Base-by-base conservation (phyloP, 495 filamentous ascomycete genomes). In the Corynascus novoguineensis region DNA sequence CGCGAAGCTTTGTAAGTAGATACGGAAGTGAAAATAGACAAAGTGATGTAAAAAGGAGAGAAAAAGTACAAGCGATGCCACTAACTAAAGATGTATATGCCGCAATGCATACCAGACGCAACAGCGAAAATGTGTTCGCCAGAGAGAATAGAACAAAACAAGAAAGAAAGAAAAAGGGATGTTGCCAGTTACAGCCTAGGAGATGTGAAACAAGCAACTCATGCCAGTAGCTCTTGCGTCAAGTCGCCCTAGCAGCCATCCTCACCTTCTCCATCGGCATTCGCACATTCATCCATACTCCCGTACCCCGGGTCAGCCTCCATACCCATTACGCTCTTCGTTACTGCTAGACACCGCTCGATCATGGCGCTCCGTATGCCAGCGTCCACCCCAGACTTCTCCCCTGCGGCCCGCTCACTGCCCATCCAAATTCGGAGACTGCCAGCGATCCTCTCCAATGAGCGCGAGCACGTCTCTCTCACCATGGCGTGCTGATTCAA, bases 361-460 rank as follows among this genome's bases (percentile, higher is more conserved):
- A 83, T 74, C 64, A 83, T 68, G 35, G 59, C 64, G 37, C 72
- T 71, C 25, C 80, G 73, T 31, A 79, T 62, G 24, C 68, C 68
- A n/a, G 60, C 72, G 21, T 71, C 69, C 14, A 38, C 32, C 3
- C 42, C 53, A 69, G 35, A 66, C 71, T 41, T 73, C 72, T 5
- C 73, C 72, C 14, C 73, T 65, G 8, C 61, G 50, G 50, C 74
- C 64, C 27, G 25, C 7, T 50, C 55, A 27, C 52, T 51, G 0
- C 80, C 79, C 42, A 81, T 72, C 82, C 82, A 84, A 25, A 79
- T 76, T 21, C 82, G 67, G 42, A 85, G 60, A 19, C 62, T 73
- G 2, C 75, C 81, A 0, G 81, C 80, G 5, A 82, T 64, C 25
- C 69, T 69, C 65, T 85, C 82, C 7, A 84, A 65, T 1, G 72